Conservation (phyloP, 768 basidiomycete species). For the Lentinula sp. region DNA sequence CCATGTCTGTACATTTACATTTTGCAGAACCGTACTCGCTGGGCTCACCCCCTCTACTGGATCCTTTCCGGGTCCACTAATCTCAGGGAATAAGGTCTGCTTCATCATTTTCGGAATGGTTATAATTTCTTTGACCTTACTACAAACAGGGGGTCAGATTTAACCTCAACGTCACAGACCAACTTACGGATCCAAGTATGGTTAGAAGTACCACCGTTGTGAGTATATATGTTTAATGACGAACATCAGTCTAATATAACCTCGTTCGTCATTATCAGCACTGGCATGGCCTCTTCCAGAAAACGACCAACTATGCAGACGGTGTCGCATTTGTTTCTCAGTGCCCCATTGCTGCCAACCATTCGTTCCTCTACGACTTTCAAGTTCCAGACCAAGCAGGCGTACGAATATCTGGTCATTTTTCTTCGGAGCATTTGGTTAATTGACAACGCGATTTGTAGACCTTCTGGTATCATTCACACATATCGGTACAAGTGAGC, state of each 20-base stretch:
- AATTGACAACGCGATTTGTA: constrained; percentile 16
- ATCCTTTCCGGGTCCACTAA: background rate
- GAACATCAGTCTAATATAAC: background rate
- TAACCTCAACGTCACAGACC: constrained; percentile 30
- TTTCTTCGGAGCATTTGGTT: constrained; percentile 9
- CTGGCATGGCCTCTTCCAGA: constrained; percentile 9
- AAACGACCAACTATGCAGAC: constrained; percentile 7
- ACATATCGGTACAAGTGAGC: constrained; percentile 13
- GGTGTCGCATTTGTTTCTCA: constrained; percentile 26
- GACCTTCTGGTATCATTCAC: constrained; percentile 27
- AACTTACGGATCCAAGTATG: constrained; percentile 32
- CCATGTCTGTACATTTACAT: background rate
- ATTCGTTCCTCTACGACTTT: constrained; percentile 25
- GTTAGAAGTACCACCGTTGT: constrained; percentile 32
- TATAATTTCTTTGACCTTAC: background rate
- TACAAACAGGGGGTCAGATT: constrained; percentile 21
- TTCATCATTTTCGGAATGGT: background rate
- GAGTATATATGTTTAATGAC: constrained; percentile 6
- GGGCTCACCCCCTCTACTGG: background rate
- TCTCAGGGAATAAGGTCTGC: background rate
- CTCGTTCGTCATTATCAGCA: constrained; percentile 15
- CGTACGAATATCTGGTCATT: constrained; percentile 1
- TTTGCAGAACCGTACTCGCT: background rate
- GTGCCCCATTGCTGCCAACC: constrained; percentile 25
- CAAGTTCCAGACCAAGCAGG: constrained; percentile 24